These are phyloP conservation scores for Termitomyces sp. DNA, from an alignment of 768 basidiomycete species.

Conservation along the genomic window DNA sequence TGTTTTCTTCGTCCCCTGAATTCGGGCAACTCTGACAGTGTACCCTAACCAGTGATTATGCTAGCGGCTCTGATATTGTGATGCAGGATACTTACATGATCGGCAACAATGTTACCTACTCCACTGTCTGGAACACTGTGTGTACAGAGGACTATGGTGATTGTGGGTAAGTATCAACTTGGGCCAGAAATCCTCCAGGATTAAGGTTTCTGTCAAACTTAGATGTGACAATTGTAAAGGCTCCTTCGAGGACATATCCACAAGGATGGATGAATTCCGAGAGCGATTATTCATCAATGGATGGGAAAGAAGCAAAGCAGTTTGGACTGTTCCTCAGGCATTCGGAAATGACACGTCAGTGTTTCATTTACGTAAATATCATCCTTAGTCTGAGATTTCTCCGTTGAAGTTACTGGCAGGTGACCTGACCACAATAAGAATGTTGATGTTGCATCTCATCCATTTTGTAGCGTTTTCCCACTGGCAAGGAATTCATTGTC, in stretches of 20 bases:
- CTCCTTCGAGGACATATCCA: conserved; percentile 63
- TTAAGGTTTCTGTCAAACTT: background rate
- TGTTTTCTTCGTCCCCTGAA: background rate
- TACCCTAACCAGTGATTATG: conserved; percentile 25
- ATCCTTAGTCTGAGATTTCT: background rate
- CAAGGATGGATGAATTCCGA: conserved; percentile 60
- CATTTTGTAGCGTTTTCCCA: conserved; percentile 40
- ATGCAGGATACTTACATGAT: conserved; percentile 63
- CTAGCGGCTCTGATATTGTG: conserved; percentile 62
- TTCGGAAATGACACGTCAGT: conserved; percentile 59
- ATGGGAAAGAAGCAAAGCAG: conserved; percentile 61
- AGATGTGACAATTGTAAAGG: conserved; percentile 62
- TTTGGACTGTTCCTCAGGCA: conserved; percentile 80
- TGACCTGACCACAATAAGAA: conserved; percentile 9
- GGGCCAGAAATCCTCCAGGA: background rate
- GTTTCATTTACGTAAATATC: background rate
- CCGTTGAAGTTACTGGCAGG: conserved; percentile 43
- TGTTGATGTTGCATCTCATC: background rate
- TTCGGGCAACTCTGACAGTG: background rate
- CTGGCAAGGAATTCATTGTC: conserved; percentile 64
- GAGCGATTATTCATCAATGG: conserved; percentile 56
- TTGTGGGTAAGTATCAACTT: conserved; percentile 54
- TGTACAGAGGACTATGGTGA: conserved; percentile 65
- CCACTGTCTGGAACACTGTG: conserved; percentile 51
- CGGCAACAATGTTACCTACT: conserved; percentile 60